Conservation (phyloP, 2,329 filamentous ascomycete genomes). For the Apiospora saccharicola region DNA sequence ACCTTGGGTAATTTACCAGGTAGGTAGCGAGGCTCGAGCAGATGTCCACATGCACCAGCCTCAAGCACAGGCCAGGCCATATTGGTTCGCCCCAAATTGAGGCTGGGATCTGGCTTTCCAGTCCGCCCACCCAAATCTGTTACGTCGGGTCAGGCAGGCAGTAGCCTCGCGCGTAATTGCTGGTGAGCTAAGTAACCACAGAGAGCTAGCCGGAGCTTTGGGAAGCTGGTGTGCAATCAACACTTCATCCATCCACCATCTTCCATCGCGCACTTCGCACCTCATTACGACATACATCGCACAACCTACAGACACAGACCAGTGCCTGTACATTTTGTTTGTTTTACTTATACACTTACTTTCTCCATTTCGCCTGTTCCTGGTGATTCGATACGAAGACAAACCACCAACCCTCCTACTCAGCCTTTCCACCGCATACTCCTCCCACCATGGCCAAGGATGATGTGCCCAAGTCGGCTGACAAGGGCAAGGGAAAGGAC, state of each 20-base stretch:
- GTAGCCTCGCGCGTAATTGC: constrained; percentile 25
- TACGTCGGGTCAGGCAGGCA: constrained; percentile 23
- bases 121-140: neutral
- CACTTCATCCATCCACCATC: constrained; percentile 20
- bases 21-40: no score
- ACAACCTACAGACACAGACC: neutral
- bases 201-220: constrained; percentile 22
- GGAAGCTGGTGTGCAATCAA: constrained; percentile 23
- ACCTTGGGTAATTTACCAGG: neutral
- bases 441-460: constrained; percentile 84
- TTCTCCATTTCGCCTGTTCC: constrained; percentile 7
- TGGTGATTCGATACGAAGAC: constrained; percentile 17
- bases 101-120: neutral
- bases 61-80: constrained; percentile 8
- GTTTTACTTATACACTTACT: neutral
- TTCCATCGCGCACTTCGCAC: constrained; percentile 18
- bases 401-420: constrained; percentile 10
- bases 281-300: constrained; percentile 4
- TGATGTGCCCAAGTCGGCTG: constrained; percentile 81
- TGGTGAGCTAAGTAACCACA: constrained; percentile 14
- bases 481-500: constrained; percentile 97
- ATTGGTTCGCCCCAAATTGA: neutral
- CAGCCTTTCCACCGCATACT: constrained; percentile 21
- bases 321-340: constrained; percentile 1
- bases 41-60: neutral